Base-by-base conservation (phyloP, 306 rosid genomes). In the Glycine tomentella region DNA sequence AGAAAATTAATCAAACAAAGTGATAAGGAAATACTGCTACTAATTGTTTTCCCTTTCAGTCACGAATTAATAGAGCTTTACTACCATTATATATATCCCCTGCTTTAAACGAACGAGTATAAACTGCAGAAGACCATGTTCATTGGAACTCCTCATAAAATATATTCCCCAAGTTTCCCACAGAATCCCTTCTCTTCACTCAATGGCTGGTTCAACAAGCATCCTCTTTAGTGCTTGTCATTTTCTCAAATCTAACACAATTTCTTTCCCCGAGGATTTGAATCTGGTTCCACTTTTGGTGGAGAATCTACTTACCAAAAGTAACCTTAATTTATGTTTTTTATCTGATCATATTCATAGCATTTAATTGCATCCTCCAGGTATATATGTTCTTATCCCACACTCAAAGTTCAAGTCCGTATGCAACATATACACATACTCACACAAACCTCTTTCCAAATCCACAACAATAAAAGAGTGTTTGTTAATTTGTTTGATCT, bases 281-380 rank as follows among this genome's bases (percentile, higher is more conserved):
- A 59, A 75, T 65, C 70, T 13, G 69, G 46, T 75, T 20, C 79
- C 58, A 59, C 70, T 58, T 59, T 75, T 58, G 57, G 70, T 75
- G 57, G 69, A 75, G 79, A 61, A 75, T 46, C 59, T 31, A 40
- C 69, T 75, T 42, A 57, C 53, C 42, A 40, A 58, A 10, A 7
- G 12, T 36, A 36, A 36, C 40, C 40, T 4, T 36, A 25, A 25
- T 36, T 36, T 36, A 36, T 36, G 31, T 25, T 25, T 25, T n/a
- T 25, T 25, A 25, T 25, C 31, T 25, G 0, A 25, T 25, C 31
- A 2, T 25, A 25, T 1, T 25, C 11, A 74, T 6, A 57, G 13
- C 78, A 40, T 56, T 3, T 17, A 20, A 11, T 56, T 74, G 81
- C 81, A 77, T 65, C 81, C 53, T 65, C 9, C 9, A 15, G 46